Conservation (phyloP, 2,329 filamentous ascomycete species). For the Rhynchosporium graminicola region DNA sequence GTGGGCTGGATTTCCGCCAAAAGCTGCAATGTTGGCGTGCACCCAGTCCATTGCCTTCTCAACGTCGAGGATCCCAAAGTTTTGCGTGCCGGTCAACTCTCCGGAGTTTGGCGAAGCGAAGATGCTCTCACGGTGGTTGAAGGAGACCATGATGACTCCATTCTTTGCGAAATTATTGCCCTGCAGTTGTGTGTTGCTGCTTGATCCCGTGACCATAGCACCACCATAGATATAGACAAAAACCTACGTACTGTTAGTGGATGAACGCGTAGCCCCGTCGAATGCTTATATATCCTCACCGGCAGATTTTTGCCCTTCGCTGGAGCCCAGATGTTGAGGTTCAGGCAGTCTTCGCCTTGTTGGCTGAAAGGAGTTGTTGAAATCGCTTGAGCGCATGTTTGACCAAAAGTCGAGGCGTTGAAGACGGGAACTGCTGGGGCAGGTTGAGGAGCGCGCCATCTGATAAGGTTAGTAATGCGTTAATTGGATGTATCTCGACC, state of each 20-base stretch:
- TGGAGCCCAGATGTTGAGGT: conserved; percentile 45
- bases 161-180: conserved; percentile 25
- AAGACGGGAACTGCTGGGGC: conserved; percentile 26
- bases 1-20: conserved; percentile 54
- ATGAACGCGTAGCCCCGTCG: background rate
- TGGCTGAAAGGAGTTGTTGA: conserved; percentile 29
- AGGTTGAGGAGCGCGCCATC: conserved; percentile 40
- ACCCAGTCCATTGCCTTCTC: conserved; percentile 59
- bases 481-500: background rate
- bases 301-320: conserved; percentile 19
- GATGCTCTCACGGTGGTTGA: conserved; percentile 48
- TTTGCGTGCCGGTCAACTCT: conserved; percentile 19
- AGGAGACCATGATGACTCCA: conserved; percentile 43
- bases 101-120: conserved; percentile 43
- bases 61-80: conserved; percentile 58
- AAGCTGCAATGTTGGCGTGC: conserved; percentile 63
- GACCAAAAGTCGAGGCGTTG: conserved; percentile 28
- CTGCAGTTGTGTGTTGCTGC: conserved; percentile 42
- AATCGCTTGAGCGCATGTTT: conserved; percentile 39
- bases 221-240: conserved; percentile 42
- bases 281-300: conserved; percentile 30
- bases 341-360: conserved; percentile 47
- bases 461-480: conserved; percentile 9
- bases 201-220: conserved; percentile 45
- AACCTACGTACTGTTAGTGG: conserved; percentile 7